phyloP scores from a whole-genome alignment of 139 green algal genomes.

The Chlorella sp. region DNA sequence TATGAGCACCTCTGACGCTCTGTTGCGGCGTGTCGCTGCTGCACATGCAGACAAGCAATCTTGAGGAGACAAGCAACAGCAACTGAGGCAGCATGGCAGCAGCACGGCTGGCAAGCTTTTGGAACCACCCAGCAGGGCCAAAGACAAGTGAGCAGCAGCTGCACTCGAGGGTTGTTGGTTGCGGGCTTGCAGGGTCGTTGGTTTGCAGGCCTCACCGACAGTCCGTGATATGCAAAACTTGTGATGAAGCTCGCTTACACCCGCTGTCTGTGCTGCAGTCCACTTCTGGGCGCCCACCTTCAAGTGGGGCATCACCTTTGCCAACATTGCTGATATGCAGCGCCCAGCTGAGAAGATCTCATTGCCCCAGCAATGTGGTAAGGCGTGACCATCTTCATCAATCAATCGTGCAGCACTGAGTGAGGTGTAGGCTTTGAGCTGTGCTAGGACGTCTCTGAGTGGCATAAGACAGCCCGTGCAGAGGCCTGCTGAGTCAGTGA shows the following conservation, averaged over 20 bases:
- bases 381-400: too few relatives aligned
- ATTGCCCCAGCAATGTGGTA: conserved; percentile 85
- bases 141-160: conserved; percentile 60
- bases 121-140: conserved; percentile 77
- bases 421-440: too few relatives aligned
- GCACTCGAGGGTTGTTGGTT: not conserved
- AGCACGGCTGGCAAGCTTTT: conserved; percentile 49
- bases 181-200: not conserved
- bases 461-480: not conserved
- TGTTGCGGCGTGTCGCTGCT: too few relatives aligned
- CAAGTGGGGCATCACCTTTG: conserved; percentile 95
- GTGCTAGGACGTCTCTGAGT: not conserved
- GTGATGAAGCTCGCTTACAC: too few relatives aligned
- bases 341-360: conserved; percentile 81
- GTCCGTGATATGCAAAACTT: conserved; percentile 1
- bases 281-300: conserved; percentile 97
- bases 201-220: not conserved
- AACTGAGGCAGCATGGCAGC: too few relatives aligned
- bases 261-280: too few relatives aligned
- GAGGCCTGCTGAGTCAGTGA: not conserved
- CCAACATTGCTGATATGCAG: conserved; percentile 93
- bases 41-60: too few relatives aligned
- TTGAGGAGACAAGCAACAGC: too few relatives aligned
- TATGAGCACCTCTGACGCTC: too few relatives aligned
- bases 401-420: too few relatives aligned